Percentiles rank a stretch among this genome's conserved stretches.
These are phyloP conservation scores for Botryosphaeria dothidea DNA, from an alignment of 2,329 filamentous ascomycete species.

Conservation along the genomic window DNA sequence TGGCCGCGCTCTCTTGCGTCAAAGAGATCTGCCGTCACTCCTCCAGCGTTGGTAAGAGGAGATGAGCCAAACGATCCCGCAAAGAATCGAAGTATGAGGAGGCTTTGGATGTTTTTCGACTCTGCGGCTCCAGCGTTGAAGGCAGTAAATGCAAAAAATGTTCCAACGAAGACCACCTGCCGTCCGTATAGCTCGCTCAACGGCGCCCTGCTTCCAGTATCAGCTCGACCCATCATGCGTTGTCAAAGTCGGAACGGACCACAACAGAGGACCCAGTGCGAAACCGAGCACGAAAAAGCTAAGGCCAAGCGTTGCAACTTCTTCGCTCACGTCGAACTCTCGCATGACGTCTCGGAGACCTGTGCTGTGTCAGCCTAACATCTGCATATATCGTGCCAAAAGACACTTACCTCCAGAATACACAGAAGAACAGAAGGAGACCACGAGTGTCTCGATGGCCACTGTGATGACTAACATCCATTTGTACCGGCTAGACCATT, in stretches of 20 bases:
- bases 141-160: conserved; percentile 58
- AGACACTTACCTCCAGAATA: conserved; percentile 36
- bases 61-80: conserved; percentile 63
- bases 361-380: neutral
- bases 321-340: conserved; percentile 41
- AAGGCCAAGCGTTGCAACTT: conserved; percentile 42
- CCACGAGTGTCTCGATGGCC: conserved; percentile 44
- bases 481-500: conserved; percentile 40
- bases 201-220: conserved; percentile 44
- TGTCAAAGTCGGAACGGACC: conserved; percentile 21
- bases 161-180: conserved; percentile 59
- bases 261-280: conserved; percentile 42
- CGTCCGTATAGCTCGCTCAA: conserved; percentile 55
- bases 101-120: conserved; percentile 57
- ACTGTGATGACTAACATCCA: conserved; percentile 42
- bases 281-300: conserved; percentile 47
- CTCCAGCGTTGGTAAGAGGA: conserved; percentile 65
- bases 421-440: conserved; percentile 46
- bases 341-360: conserved; percentile 27
- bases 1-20: conserved; percentile 56
- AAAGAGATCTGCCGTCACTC: conserved; percentile 67
- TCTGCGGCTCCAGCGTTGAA: conserved; percentile 64
- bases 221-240: neutral
- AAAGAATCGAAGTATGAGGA: conserved; percentile 68
- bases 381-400: neutral